Conservation (phyloP, 331 rosid species). For the Rhamnella rubrinervis region DNA sequence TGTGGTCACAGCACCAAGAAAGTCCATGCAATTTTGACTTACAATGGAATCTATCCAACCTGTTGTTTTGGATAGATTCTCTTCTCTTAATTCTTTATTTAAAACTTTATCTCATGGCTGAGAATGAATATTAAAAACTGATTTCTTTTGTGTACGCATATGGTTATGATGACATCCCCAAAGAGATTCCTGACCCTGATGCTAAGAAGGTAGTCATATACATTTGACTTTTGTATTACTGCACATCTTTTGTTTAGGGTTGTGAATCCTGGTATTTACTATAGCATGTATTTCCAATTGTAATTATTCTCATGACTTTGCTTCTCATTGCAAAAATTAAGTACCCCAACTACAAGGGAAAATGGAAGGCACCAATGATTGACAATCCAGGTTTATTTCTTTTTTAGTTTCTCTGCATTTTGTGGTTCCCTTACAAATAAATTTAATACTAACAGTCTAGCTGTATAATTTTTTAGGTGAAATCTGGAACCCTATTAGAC, state of each 20-base stretch:
- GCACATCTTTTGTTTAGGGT: slow-evolving; percentile 50
- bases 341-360: slow-evolving; percentile 90
- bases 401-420: not conserved
- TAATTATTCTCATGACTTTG: slow-evolving; percentile 20
- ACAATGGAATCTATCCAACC: slow-evolving; percentile 52
- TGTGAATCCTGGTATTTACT: slow-evolving; percentile 21
- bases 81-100: not conserved
- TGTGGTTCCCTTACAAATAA: slow-evolving; percentile 1
- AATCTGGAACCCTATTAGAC: slow-evolving; percentile 95
- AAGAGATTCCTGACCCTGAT: slow-evolving; percentile 82
- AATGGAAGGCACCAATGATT: slow-evolving; percentile 96
- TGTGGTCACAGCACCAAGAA: slow-evolving; percentile 98
- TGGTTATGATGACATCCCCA: slow-evolving; percentile 94
- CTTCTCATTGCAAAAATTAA: slow-evolving; percentile 61
- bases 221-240: not conserved
- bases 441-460: slow-evolving; percentile 24
- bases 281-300: not conserved
- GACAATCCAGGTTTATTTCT: slow-evolving; percentile 86
- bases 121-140: slow-evolving; percentile 5
- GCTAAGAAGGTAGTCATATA: slow-evolving; percentile 77
- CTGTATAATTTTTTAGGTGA: slow-evolving; percentile 59
- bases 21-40: slow-evolving; percentile 82
- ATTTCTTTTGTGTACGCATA: slow-evolving; percentile 30
- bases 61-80: not conserved
- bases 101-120: not conserved